Conservation (phyloP, 108 stramenopile species). For the Mediolabrus comicus region DNA sequence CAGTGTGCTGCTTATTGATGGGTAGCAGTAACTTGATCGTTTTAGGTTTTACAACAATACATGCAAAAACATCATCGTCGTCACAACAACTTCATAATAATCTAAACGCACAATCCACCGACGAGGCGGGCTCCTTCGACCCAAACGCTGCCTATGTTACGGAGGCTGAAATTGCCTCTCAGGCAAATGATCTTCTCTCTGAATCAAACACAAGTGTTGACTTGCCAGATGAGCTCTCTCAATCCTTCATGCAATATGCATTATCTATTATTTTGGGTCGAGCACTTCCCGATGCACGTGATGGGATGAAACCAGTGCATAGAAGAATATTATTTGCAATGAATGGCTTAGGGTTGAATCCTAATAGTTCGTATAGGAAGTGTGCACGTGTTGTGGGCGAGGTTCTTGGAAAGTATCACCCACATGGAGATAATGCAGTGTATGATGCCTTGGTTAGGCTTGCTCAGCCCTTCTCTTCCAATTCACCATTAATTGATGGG, state of each 20-base stretch:
- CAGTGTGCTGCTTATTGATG: too few relatives aligned
- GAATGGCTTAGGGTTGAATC: constrained; percentile 79
- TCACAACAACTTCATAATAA: neutral
- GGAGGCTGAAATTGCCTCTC: constrained; percentile 32
- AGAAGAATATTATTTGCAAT: constrained; percentile 95
- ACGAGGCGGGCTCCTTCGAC: constrained; percentile 30
- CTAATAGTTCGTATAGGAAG: constrained; percentile 84
- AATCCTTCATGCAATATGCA: constrained; percentile 92
- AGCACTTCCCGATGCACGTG: constrained; percentile 94
- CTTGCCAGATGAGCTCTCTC: constrained; percentile 65
- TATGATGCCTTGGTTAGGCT: constrained; percentile 96
- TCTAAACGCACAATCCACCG: constrained; percentile 9
- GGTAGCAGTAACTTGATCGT: too few relatives aligned
- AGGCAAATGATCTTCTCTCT: constrained; percentile 37
- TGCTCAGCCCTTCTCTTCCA: constrained; percentile 92
- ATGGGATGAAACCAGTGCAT: constrained; percentile 97
- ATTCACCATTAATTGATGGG: constrained; percentile 86
- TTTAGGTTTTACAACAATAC: neutral
- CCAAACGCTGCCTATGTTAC: constrained; percentile 15
- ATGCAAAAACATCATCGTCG: neutral
- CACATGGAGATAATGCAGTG: constrained; percentile 91
- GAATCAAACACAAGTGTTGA: constrained; percentile 47
- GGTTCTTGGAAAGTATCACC: constrained; percentile 92
- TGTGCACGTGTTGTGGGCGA: constrained; percentile 98
- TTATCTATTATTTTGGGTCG: constrained; percentile 93